Evolutionary conservation across 192 early-diverging fungal species (phyloP), one percentile per base, ranked within the genome.

Genomic region (Obelidium mucronatum): DNA sequence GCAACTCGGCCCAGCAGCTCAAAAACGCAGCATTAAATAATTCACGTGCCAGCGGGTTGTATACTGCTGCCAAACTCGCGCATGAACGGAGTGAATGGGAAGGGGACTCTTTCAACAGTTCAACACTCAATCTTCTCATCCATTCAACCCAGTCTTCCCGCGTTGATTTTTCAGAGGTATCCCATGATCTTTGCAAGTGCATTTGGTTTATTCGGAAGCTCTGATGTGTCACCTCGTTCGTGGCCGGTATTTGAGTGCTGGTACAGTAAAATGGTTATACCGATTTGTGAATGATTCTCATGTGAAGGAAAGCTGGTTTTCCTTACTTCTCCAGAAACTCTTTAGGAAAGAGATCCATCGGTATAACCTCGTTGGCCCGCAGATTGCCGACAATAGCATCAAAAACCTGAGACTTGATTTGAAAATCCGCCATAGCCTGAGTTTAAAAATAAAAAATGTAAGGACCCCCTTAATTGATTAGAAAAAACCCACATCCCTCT

Each of bases 21-120:
- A 96, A 89, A 86, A 96, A 96, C 4, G 88, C 94, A 1, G 93
- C 92, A 79, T 96, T 95, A 74, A 96, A 96, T 19, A 96, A 81
- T 74, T 94, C 91, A 35, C 87, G 74, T 17, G 93, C 86, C 15
- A 96, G 82, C 11, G 89, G 87, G 24, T 58, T 66, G 70, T 94
- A 91, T n/a, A 84, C 86, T 39, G 83, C 79, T 1, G 94, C 93
- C 74, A 97, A 83, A 37, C 77, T 77, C 3, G 90, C 84, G 74
- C 94, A 95, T 0, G 95, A 92, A 51, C 95, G 84, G 36, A 97
- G 85, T 28, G 95, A 90, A 51, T 92, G 93, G 1, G 93, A 93
- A 4, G 95, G 93, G 15, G 95, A 94, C 78, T 97, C 93, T 76
- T 91, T 89, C 44, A 97, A 77, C 68, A 97, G 86, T 78, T 95